A percentile compares a stretch with the other conserved stretches of the same genome.
Conservation (phyloP, 805 yeast genomes). For the Candida silvicultrix region DNA sequence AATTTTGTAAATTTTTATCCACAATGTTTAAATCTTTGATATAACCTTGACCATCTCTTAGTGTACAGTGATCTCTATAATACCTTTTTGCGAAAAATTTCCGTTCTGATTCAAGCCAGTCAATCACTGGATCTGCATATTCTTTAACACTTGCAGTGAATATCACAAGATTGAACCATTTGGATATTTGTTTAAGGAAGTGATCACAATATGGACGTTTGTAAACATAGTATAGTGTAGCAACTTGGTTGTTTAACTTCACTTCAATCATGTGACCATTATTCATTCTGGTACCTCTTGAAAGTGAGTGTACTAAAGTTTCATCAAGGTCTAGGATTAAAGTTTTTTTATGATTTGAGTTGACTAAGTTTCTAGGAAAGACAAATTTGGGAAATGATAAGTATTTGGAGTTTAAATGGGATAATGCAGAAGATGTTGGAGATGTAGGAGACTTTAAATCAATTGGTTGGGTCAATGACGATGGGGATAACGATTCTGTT, state of each 20-base stretch:
- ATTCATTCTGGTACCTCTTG: slow-evolving; percentile 43
- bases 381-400: slow-evolving; percentile 31
- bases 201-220: slow-evolving; percentile 89
- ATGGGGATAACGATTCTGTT: slow-evolving; percentile 6
- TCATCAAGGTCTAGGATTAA: slow-evolving; percentile 72
- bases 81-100: slow-evolving; percentile 50
- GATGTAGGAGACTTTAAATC: slow-evolving; percentile 20
- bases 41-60: slow-evolving; percentile 77
- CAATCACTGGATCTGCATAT: slow-evolving; percentile 95
- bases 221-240: slow-evolving; percentile 83
- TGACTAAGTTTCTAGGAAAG: slow-evolving; percentile 36
- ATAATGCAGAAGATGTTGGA: slow-evolving; percentile 12
- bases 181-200: slow-evolving; percentile 68
- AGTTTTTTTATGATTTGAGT: slow-evolving; percentile 45
- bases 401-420: slow-evolving; percentile 10
- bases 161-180: slow-evolving; percentile 85
- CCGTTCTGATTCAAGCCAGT: slow-evolving; percentile 73
- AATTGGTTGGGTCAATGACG: slow-evolving; percentile 2
- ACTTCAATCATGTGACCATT: slow-evolving; percentile 78
- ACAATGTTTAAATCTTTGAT: slow-evolving; percentile 61
- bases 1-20: slow-evolving; percentile 51
- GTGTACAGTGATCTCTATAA: slow-evolving; percentile 76
- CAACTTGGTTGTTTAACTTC: slow-evolving; percentile 54
- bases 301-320: slow-evolving; percentile 73
- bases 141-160: slow-evolving; percentile 94